Base-by-base conservation (phyloP, 768 basidiomycete species). In the Boletellus emodensis region DNA sequence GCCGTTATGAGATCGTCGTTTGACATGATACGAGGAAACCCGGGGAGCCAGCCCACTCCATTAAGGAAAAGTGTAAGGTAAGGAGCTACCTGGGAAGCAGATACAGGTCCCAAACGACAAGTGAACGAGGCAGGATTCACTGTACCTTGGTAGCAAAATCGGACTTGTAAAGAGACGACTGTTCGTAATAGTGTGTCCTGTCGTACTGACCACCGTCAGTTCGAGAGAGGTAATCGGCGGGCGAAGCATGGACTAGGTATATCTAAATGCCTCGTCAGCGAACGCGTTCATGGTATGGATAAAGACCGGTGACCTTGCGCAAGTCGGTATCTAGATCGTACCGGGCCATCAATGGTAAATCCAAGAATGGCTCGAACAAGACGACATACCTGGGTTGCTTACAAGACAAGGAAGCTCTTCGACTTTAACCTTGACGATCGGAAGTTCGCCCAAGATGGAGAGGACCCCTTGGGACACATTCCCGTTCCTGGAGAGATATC, bases 21-120 rank as follows among this genome's bases (percentile, higher is more conserved):
- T 1, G 80, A 80, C 79, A 95, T 85, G 3, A 94, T 70, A 6
- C 89, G 79, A 18, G 94, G 94, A 69, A 80, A 94, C 0, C 74
- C 77, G 0, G 81, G 77, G 5, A 82, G 72, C 93, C 94, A 95
- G 28, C 91, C 92, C 0, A 85, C 79, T 13, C 91, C 94, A 60
- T 96, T 92, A 44, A 95, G 72, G 53, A 95, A 78, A 7, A 94
- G 77, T 0, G 89, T 90, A 4, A 92, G 74, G 65, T 90, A 91
- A 0, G 90, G 93, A 1, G 90, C 90, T 30, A 94, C 74, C 88
- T 93, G 52, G 10, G 8, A n/a, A 10, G 4, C 33, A 12, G 26
- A 45, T 9, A n/a, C 32, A 1, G 40, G 28, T 30, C 42, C 32
- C 17, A 36, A 46, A 48, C 30, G 8, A 39, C 7, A 13, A 10